Base-by-base conservation (phyloP, 2,329 filamentous ascomycete genomes). In the Colletotrichum viniferum region DNA sequence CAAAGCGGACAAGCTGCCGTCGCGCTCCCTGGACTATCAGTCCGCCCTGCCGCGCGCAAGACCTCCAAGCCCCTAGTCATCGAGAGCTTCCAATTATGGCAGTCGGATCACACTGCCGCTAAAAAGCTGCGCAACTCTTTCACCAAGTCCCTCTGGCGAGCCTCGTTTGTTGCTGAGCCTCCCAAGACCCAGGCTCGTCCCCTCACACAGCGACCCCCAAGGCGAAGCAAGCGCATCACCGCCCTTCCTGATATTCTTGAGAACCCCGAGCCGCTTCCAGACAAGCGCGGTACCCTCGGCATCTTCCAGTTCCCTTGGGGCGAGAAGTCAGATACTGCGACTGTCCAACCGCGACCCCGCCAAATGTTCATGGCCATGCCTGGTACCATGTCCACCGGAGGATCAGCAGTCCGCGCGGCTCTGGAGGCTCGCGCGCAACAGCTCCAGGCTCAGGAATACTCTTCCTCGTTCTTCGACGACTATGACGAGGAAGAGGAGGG, bases 221-320 rank as follows among this genome's bases (percentile, higher is more conserved):
- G 91, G 58, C 88, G 86, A 70, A 90, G 84, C 79, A 90, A 85
- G 81, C 88, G 91, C 56, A 83, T 92, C n/a, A 92, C 90, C 9
- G 80, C 88, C 61, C 86, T 93, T 7, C 90, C 92, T 16, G 92
- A 93, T 80, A 93, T 93, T 75, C 80, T 92, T 38, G 92, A 93
- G 80, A 92, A 87, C 77, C 92, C 92, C 5, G 84, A 90, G 79
- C 91, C 91, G 43, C 84, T 93, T 6, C 88, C 88, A 6, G 85
- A 92, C 80, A 90, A 89, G 82, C 86, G 88, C 56, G 90, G 87
- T 14, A 92, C 90, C 13, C 86, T 93, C 21, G 92, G 91, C 7
- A 90, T 93, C 78, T 93, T 92, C 84, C 90, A 92, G 78, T 93
- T 93, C 77, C 90, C 92, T 4, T 93, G 91, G 90, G 92, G 92